Percentiles rank a stretch among this genome's conserved stretches.
These are phyloP conservation scores for Petrea volubilis DNA, from an alignment of 257 asterid species.

Conservation along the genomic window DNA sequence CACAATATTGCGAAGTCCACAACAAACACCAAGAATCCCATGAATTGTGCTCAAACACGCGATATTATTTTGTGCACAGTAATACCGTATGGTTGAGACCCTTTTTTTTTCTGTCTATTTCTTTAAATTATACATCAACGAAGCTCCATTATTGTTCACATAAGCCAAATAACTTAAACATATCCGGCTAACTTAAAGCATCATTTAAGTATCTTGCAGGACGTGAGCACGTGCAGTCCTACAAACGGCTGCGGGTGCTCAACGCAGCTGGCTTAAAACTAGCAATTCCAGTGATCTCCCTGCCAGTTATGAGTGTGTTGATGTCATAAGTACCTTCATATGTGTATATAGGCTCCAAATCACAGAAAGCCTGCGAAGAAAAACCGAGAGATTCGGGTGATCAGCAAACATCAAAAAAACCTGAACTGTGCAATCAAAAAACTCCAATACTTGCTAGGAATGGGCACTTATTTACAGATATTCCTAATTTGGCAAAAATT, in stretches of 20 bases:
- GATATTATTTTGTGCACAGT: background rate
- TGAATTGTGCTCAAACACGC: no score
- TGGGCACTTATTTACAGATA: background rate
- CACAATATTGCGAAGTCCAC: background rate
- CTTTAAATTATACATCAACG: background rate
- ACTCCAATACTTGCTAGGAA: background rate
- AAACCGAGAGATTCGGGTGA: background rate
- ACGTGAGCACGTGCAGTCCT: background rate
- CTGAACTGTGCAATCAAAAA: background rate
- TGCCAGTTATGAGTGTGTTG: conserved; percentile 87
- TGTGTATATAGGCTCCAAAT: conserved; percentile 94
- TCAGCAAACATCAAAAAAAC: background rate
- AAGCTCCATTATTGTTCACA: background rate
- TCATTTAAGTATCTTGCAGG: background rate
- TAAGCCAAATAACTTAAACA: background rate
- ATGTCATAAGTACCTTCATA: conserved; percentile 98
- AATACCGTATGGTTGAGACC: background rate
- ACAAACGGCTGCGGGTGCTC: conserved; percentile 76
- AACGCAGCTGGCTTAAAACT: conserved; percentile 71
- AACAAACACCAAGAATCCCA: background rate
- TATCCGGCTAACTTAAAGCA: background rate
- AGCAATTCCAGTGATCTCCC: conserved; percentile 88
- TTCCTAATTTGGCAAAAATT: no score
- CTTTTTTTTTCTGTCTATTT: background rate
- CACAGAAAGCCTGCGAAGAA: conserved; percentile 77